Percentiles rank a stretch among this genome's conserved stretches.
phyloP scores from a whole-genome alignment of 768 basidiomycete species.

The Lenzites betulinus region DNA sequence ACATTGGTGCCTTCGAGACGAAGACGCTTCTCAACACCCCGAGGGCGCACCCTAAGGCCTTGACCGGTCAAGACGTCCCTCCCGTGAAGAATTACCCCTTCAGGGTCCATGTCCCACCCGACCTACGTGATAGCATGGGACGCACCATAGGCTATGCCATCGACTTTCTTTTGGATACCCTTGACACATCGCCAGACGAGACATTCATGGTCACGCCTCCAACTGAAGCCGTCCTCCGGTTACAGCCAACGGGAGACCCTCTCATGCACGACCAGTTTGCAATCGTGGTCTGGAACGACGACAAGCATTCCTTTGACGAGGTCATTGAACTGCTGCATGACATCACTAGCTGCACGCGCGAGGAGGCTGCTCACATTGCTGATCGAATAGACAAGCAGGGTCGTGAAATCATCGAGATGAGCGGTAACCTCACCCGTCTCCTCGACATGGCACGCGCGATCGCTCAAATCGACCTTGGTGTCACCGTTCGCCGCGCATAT shows the following conservation, averaged over 20 bases:
- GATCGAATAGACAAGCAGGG: slow-evolving; percentile 76
- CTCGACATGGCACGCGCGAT: slow-evolving; percentile 81
- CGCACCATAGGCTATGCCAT: slow-evolving; percentile 75
- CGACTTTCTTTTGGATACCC: slow-evolving; percentile 81
- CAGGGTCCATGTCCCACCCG: slow-evolving; percentile 57
- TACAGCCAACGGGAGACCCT: slow-evolving; percentile 77
- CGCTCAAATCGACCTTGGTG: slow-evolving; percentile 86
- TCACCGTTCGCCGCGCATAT: slow-evolving; percentile 83
- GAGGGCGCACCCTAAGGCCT: slow-evolving; percentile 43
- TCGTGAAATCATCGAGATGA: slow-evolving; percentile 82
- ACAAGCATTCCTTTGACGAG: slow-evolving; percentile 93
- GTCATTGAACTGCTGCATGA: slow-evolving; percentile 75
- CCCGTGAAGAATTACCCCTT: slow-evolving; percentile 62
- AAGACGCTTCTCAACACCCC: slow-evolving; percentile 28
- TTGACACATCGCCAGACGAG: slow-evolving; percentile 83
- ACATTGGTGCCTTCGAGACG: slow-evolving; percentile 31
- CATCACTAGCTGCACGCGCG: slow-evolving; percentile 48
- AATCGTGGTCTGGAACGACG: slow-evolving; percentile 93
- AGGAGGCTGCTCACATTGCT: slow-evolving; percentile 58
- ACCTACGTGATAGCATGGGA: slow-evolving; percentile 73
- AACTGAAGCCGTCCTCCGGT: slow-evolving; percentile 67
- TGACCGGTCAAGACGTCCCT: slow-evolving; percentile 51
- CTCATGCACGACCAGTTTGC: slow-evolving; percentile 80
- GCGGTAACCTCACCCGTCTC: slow-evolving; percentile 51
- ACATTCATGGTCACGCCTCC: slow-evolving; percentile 52